Base-by-base conservation (phyloP, 176 grass and related monocot species). In the Miscanthus lutarioriparius region DNA sequence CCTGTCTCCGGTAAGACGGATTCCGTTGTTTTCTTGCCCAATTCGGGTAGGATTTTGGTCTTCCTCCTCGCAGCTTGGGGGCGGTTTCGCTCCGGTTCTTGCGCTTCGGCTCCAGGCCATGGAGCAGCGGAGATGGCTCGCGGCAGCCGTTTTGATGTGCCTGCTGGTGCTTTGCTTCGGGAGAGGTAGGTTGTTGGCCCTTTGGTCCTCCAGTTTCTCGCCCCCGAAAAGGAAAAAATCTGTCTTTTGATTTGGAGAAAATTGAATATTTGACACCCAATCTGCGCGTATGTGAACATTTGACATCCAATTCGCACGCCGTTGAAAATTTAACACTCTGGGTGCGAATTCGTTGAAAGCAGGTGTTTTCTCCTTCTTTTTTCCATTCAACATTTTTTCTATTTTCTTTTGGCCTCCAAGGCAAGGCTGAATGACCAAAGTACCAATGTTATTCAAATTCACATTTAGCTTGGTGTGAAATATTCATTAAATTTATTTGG, bases 101-200 rank as follows among this genome's bases (percentile, higher is more conserved):
- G 49, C 10, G 28, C 32, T 10, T 45, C 23, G 30, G 48, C 16
- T 79, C 64, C 25, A 7, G 48, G 40, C 74, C 43, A 93, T 93
- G 88, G 91, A 88, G 74, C 85, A 63, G 62, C 82, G 78, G 67
- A 27, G 78, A 37, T 88, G 82, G 78, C 74, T 90, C 40, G 75
- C 35, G 49, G 64, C 80, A 40, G 32, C 80, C 35, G 16, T 93
- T 51, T 74, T 90, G 43, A 70, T 88, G 62, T 90, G 67, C 82
- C 36, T 90, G 49, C 40, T 93, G 41, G 17, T 74, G 37, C 74
- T 85, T 79, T 85, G 91, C 76, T 78, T 70, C 66, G 91, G 91
- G 69, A 90, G 91, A 93, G 85, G 88, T 93, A 79, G 83, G 44
- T 69, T 71, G 2, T 76, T 73, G 19, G 28, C 22, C 16, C 14